Percentiles rank a stretch among this genome's conserved stretches.
Conservation (phyloP, 2,329 filamentous ascomycete species). For the Alternaria hordeiaustralica region DNA sequence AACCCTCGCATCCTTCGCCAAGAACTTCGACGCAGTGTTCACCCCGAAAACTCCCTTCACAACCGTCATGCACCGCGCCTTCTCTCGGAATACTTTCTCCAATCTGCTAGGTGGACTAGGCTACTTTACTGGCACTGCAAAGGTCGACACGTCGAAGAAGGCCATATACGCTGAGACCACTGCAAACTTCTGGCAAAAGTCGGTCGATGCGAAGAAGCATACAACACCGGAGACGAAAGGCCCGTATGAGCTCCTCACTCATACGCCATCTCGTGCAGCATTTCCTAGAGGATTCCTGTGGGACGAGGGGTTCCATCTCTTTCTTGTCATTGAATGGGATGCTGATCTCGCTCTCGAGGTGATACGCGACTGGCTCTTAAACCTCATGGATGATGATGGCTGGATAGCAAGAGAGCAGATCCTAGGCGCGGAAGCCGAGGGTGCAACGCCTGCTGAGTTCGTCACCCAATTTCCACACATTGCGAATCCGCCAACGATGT, state of each 20-base stretch:
- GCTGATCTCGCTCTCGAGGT: constrained; percentile 84
- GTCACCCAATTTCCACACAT: constrained; percentile 95
- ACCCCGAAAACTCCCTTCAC: constrained; percentile 76
- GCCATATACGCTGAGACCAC: constrained; percentile 91
- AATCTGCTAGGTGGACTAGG: constrained; percentile 91
- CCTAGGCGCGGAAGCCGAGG: constrained; percentile 83
- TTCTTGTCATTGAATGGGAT: constrained; percentile 91
- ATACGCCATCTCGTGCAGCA: constrained; percentile 87
- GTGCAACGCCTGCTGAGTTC: constrained; percentile 88
- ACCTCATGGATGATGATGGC: constrained; percentile 88
- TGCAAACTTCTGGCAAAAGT: constrained; percentile 92
- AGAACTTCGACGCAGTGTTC: constrained; percentile 74
- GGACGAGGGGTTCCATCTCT: constrained; percentile 95
- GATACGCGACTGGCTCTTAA: constrained; percentile 86
- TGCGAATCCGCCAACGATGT: constrained; percentile 92
- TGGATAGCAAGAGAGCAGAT: constrained; percentile 98
- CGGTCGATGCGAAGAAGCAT: constrained; percentile 75
- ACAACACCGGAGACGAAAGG: constrained; percentile 74
- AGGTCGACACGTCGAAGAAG: constrained; percentile 86
- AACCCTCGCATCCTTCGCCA: constrained; percentile 70
- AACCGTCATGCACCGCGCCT: constrained; percentile 72
- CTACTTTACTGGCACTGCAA: constrained; percentile 85
- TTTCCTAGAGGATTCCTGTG: constrained; percentile 95
- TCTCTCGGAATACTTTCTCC: constrained; percentile 86
- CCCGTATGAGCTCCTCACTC: constrained; percentile 85